Evolutionary conservation across 2,329 filamentous ascomycete species (phyloP), one percentile per base, ranked within the genome.

Genomic region (Corinectria fuckeliana): DNA sequence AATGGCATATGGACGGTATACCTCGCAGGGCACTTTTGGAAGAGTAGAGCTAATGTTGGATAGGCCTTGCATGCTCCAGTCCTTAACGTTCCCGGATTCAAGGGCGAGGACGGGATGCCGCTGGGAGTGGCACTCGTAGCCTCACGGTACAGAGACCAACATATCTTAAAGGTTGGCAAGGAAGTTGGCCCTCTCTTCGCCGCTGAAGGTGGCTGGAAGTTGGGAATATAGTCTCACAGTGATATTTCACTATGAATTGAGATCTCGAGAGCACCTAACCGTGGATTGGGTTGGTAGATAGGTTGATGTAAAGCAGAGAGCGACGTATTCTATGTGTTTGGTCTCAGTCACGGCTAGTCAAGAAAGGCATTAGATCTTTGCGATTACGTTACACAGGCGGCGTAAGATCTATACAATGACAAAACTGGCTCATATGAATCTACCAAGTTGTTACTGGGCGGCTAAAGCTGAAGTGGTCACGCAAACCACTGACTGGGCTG

Each of bases 1-100:
- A 82, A 82, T 60, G 62, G 66, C 14, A 78, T 80, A 0, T 84
- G 81, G 82, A 84, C 82, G 20, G 80, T 82, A 42, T 2, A 21
- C 25, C 13, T 42, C 3, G 20, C 13, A 7, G 53, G 71, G 78
- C 50, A 3, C 13, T 7, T 28, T 11, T 2, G 26, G 21, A 25
- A 4, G 13, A 23, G n/a, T n/a, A n/a, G n/a, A 30, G 3, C 0
- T 25, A 4, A 23, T 1, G 2, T 2, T 23, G n/a, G 13, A 1
- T 1, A 67, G 65, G 65, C 58, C 2, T 34, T 68, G 0, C 66
- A 68, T 1, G 36, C 10, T 6, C 65, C 66, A 0, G 54, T 68
- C 1, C 39, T 68, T 1, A 68, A 68, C 4, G 38, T 68, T 2
- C 66, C 65, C 0, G 65, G 61, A 8, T 65, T 68, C 1, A 18